A percentile compares a stretch with the other conserved stretches of the same genome.
Conservation (phyloP, 2,329 filamentous ascomycete species). For the Penicillium carneum region DNA sequence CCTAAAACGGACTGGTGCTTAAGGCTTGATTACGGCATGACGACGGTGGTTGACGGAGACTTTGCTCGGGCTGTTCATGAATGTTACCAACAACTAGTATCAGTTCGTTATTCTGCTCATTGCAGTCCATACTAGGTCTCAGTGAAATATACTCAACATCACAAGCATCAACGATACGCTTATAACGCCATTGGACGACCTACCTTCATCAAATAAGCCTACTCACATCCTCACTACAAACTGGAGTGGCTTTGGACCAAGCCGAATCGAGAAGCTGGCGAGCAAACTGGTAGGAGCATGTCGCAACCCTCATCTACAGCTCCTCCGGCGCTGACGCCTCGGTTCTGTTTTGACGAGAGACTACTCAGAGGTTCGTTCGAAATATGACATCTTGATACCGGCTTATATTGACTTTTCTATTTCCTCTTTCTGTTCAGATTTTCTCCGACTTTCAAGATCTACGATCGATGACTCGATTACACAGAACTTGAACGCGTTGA, state of each 20-base stretch:
- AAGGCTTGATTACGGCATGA: constrained; percentile 8
- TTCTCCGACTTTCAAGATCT: constrained; percentile 82
- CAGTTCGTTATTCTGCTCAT: background rate
- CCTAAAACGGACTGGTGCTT: background rate
- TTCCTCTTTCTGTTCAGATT: constrained; percentile 66
- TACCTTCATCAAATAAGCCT: background rate
- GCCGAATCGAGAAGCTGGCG: constrained; percentile 36
- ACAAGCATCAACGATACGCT: background rate
- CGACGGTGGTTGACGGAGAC: background rate
- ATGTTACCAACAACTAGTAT: background rate
- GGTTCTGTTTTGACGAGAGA: constrained; percentile 78
- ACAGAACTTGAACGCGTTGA: constrained; percentile 88
- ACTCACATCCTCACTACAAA: constrained; percentile 34
- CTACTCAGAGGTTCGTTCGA: constrained; percentile 68
- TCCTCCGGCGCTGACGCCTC: constrained; percentile 68
- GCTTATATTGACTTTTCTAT: constrained; percentile 65
- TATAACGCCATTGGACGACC: background rate
- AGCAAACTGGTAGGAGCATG: constrained; percentile 45
- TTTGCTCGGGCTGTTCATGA: background rate
- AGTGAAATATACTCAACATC: background rate
- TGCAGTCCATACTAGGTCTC: background rate
- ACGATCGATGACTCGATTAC: constrained; percentile 92
- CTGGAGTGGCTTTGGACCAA: constrained; percentile 53
- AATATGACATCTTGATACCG: constrained; percentile 1
- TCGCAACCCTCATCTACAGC: constrained; percentile 48